Evolutionary conservation across 768 basidiomycete genomes (phyloP).

Genomic region (Obba rivulosa): DNA sequence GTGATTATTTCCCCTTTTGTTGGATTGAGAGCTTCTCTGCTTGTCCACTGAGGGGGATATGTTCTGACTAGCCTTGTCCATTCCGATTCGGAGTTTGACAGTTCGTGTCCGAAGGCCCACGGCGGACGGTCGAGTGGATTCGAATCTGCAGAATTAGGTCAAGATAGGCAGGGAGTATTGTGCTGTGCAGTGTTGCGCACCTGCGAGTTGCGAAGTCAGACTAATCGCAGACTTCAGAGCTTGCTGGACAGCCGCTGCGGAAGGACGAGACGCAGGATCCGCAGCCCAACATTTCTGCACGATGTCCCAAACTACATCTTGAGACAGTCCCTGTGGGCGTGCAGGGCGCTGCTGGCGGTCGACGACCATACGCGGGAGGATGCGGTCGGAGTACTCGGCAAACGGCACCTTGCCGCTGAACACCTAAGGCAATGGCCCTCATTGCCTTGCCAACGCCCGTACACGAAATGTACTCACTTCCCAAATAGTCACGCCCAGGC

Average conservation of each 20-base stretch:
- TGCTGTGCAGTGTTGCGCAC: too few species aligned
- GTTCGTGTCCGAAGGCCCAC: too few species aligned
- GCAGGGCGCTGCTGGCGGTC: neutral
- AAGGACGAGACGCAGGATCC: neutral
- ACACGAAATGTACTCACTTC: neutral
- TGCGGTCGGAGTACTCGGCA: neutral
- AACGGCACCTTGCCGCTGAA: neutral
- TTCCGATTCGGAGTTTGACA: too few species aligned
- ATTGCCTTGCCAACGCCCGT: too few species aligned
- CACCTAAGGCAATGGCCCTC: neutral
- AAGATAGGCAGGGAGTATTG: too few species aligned
- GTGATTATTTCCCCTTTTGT: too few species aligned
- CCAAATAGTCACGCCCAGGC: constrained; percentile 6
- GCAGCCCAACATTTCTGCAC: constrained; percentile 3
- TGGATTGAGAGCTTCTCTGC: constrained; percentile 8
- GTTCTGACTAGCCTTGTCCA: too few species aligned
- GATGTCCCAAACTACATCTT: neutral
- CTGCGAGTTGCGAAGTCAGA: too few species aligned
- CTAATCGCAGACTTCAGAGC: too few species aligned
- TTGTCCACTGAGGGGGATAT: constrained; percentile 2
- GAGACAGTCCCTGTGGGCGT: neutral
- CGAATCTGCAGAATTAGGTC: too few species aligned
- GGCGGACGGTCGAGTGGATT: too few species aligned
- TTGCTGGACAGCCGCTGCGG: neutral
- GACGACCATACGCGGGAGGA: neutral